A percentile compares a stretch with the other conserved stretches of the same genome.
Evolutionary conservation across 345 rosid species (phyloP).

Genomic region (Gossypium herbaceum): DNA sequence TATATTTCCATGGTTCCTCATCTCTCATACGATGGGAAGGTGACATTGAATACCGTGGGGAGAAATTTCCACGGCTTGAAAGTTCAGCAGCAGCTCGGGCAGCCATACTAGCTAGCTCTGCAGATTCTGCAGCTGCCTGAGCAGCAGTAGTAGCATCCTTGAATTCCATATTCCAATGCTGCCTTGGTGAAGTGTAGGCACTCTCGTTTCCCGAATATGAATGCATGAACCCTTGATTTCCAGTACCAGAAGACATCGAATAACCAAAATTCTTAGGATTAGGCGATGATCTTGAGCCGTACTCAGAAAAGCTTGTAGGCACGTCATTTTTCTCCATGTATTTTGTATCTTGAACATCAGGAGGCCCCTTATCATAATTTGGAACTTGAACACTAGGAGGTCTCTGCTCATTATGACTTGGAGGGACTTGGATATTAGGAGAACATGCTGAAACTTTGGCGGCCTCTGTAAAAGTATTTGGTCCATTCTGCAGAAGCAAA

Average conservation of each 20-base stretch:
- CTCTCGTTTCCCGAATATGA: conserved; percentile 34
- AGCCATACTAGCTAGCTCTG: conserved; percentile 95
- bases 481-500: conserved; percentile 60
- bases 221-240: conserved; percentile 32
- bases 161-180: conserved; percentile 67
- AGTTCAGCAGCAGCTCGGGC: conserved; percentile 95
- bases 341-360: conserved; percentile 27
- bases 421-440: conserved; percentile 31
- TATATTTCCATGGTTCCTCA: background rate
- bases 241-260: conserved; percentile 24
- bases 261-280: conserved; percentile 28
- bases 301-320: conserved; percentile 25
- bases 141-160: conserved; percentile 91
- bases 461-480: conserved; percentile 36
- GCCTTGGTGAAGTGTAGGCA: conserved; percentile 27
- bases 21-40: conserved; percentile 29
- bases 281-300: conserved; percentile 33
- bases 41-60: conserved; percentile 32
- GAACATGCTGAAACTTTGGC: conserved; percentile 28
- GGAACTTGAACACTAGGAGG: conserved; percentile 32
- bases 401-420: conserved; percentile 23
- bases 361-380: conserved; percentile 14
- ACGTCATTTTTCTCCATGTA: conserved; percentile 32
- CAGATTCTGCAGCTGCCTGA: conserved; percentile 95
- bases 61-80: conserved; percentile 53